A percentile compares a stretch with the other conserved stretches of the same genome.
Evolutionary conservation across 2,329 filamentous ascomycete genomes (phyloP).

Genomic region (Acrodontium crateriforme): DNA sequence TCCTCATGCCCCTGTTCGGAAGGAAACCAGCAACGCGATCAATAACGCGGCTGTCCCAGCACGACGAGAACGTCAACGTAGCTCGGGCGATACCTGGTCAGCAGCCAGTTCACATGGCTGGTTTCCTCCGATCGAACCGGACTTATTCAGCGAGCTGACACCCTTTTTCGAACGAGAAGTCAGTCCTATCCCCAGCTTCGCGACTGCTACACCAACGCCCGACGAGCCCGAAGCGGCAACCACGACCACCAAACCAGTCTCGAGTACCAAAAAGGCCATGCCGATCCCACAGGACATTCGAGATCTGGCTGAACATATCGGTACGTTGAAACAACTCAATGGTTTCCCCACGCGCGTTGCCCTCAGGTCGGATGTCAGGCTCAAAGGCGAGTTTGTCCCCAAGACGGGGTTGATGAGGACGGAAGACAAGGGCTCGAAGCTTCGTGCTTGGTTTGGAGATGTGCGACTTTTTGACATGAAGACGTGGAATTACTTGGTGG

Average conservation of each 20-base stretch:
- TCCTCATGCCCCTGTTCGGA: too few relatives aligned
- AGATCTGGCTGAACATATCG: background rate
- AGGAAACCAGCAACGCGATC: too few relatives aligned
- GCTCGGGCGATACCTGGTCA: background rate
- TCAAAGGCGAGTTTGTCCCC: slow-evolving; percentile 1
- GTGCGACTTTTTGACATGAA: slow-evolving; percentile 1
- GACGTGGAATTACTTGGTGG: slow-evolving; percentile 3
- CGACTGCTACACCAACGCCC: background rate
- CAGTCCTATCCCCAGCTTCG: background rate
- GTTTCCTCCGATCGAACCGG: background rate
- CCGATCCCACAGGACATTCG: slow-evolving; percentile 1
- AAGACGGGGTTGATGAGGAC: slow-evolving; percentile 3
- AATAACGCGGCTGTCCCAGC: too few relatives aligned
- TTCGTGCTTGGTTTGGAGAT: slow-evolving; percentile 1
- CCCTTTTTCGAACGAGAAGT: background rate
- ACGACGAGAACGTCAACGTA: too few relatives aligned
- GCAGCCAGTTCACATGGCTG: background rate
- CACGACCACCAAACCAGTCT: background rate
- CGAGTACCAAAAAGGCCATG: background rate
- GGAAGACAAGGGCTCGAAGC: background rate
- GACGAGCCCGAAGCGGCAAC: background rate
- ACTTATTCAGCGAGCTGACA: background rate
- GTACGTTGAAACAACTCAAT: slow-evolving; percentile 1
- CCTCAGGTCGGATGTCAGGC: background rate
- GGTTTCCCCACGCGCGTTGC: slow-evolving; percentile 3